Percentiles rank a stretch among this genome's conserved stretches.
These are phyloP conservation scores for Cutaneotrichosporon sp. DNA, from an alignment of 1,284 basidiomycete species.

Conservation along the genomic window DNA sequence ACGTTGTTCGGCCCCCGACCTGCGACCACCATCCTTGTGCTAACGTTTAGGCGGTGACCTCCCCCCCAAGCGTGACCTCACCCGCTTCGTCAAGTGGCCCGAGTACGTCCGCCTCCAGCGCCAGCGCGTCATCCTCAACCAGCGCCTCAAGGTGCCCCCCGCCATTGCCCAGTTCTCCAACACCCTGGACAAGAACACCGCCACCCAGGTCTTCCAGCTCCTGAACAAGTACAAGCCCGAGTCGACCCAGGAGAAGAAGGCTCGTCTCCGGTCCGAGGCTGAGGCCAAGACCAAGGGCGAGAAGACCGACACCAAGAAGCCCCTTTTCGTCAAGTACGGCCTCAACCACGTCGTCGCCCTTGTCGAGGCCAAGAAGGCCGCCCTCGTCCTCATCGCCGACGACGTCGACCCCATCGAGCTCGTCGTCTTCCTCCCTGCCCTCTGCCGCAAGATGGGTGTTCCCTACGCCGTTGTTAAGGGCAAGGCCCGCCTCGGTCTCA, in stretches of 20 bases:
- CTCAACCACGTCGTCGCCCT: constrained; percentile 95
- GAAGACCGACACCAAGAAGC: constrained; percentile 75
- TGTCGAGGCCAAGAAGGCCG: constrained; percentile 95
- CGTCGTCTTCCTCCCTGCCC: constrained; percentile 93
- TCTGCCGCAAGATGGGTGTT: constrained; percentile 98
- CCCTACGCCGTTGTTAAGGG: constrained; percentile 95
- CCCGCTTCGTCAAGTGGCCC: constrained; percentile 99
- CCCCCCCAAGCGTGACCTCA: constrained; percentile 83
- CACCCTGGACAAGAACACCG: constrained; percentile 99
- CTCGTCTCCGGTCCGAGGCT: constrained; percentile 77
- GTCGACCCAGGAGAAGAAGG: constrained; percentile 94
- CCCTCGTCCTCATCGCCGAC: constrained; percentile 93
- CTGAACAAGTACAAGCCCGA: constrained; percentile 76
- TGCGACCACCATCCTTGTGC: too few relatives aligned
- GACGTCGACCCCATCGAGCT: constrained; percentile 99
- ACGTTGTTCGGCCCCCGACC: too few relatives aligned
- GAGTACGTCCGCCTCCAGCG: constrained; percentile 97
- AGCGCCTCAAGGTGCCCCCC: constrained; percentile 97
- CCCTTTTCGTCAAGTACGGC: constrained; percentile 92
- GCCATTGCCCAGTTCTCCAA: constrained; percentile 97
- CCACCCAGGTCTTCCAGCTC: constrained; percentile 95
- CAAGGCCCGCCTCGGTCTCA: constrained; percentile 84
- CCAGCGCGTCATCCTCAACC: constrained; percentile 97
- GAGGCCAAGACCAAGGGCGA: constrained; percentile 58
- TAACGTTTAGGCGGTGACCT: constrained; percentile 96